Conservation (phyloP, 2,329 filamentous ascomycete genomes). For the Hymenoscyphus fructigenus region DNA sequence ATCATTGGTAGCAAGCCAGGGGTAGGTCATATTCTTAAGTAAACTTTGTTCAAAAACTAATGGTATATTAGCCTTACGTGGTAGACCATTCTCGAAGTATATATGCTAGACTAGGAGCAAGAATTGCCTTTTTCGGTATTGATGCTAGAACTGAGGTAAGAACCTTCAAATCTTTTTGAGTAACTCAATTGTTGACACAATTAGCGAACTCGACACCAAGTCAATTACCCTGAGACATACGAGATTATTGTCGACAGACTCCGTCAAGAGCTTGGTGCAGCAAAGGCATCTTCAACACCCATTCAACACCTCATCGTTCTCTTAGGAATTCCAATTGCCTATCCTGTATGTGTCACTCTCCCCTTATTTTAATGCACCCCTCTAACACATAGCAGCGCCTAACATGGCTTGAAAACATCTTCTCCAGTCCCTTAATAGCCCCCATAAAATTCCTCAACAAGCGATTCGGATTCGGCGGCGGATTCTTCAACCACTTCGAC, state of each 20-base stretch:
- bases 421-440: slow-evolving; percentile 68
- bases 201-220: slow-evolving; percentile 79
- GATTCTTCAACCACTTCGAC: slow-evolving; percentile 92
- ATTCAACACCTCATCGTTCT: slow-evolving; percentile 87
- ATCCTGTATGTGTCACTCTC: slow-evolving; percentile 60
- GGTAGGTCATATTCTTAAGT: slow-evolving; percentile 22
- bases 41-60: slow-evolving; percentile 10
- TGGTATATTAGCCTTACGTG: slow-evolving; percentile 67
- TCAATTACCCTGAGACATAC: slow-evolving; percentile 93
- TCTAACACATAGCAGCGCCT: slow-evolving; percentile 55
- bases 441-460: slow-evolving; percentile 59
- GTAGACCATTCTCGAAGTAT: slow-evolving; percentile 83
- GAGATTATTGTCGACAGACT: slow-evolving; percentile 82
- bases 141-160: slow-evolving; percentile 80
- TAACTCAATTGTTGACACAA: background rate
- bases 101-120: slow-evolving; percentile 78
- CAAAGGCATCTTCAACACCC: slow-evolving; percentile 67
- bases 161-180: slow-evolving; percentile 34
- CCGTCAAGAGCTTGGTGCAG: slow-evolving; percentile 85
- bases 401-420: slow-evolving; percentile 95
- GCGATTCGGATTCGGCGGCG: slow-evolving; percentile 12
- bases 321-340: slow-evolving; percentile 83
- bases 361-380: slow-evolving; percentile 33
- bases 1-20: slow-evolving; percentile 63
- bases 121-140: slow-evolving; percentile 81